Percentiles rank a stretch among this genome's conserved stretches.
These are phyloP conservation scores for Podila epigama DNA, from an alignment of 192 early-diverging fungal species.

Conservation along the genomic window DNA sequence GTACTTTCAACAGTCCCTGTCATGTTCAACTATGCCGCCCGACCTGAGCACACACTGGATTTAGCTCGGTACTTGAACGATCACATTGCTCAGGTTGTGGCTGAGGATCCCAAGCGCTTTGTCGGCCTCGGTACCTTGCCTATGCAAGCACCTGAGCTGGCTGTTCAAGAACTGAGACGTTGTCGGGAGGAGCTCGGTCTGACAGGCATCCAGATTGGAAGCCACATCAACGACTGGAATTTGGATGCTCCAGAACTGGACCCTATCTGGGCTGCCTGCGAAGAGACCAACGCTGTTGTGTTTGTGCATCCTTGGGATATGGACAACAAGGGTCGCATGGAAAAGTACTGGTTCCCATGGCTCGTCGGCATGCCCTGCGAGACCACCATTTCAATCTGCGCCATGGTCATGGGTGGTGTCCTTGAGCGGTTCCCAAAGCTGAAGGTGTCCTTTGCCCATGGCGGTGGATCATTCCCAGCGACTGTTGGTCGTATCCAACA, in stretches of 20 bases:
- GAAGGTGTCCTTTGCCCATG: conserved; percentile 70
- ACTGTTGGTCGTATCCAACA: conserved; percentile 74
- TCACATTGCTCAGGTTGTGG: conserved; percentile 64
- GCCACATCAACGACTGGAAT: conserved; percentile 73
- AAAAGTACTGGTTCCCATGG: conserved; percentile 77
- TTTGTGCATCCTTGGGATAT: conserved; percentile 79
- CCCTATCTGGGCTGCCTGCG: conserved; percentile 69
- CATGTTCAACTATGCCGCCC: conserved; percentile 62
- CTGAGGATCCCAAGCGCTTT: conserved; percentile 66
- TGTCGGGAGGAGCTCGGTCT: conserved; percentile 71
- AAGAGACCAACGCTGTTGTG: conserved; percentile 65
- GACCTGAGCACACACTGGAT: conserved; percentile 65
- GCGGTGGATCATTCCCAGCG: conserved; percentile 71
- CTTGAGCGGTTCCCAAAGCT: conserved; percentile 68
- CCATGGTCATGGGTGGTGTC: conserved; percentile 72
- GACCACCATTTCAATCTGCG: conserved; percentile 71
- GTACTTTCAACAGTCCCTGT: conserved; percentile 74
- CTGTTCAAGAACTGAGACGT: conserved; percentile 66
- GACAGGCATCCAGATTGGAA: conserved; percentile 70
- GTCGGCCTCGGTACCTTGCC: conserved; percentile 71
- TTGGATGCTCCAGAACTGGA: conserved; percentile 73
- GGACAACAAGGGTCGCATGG: conserved; percentile 66
- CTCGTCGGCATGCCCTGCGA: conserved; percentile 64
- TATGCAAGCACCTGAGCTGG: conserved; percentile 72
- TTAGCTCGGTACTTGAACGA: conserved; percentile 63